These are phyloP conservation scores for Euphorbia neoarborescens DNA, from an alignment of 441 rosid genomes.

Conservation along the genomic window DNA sequence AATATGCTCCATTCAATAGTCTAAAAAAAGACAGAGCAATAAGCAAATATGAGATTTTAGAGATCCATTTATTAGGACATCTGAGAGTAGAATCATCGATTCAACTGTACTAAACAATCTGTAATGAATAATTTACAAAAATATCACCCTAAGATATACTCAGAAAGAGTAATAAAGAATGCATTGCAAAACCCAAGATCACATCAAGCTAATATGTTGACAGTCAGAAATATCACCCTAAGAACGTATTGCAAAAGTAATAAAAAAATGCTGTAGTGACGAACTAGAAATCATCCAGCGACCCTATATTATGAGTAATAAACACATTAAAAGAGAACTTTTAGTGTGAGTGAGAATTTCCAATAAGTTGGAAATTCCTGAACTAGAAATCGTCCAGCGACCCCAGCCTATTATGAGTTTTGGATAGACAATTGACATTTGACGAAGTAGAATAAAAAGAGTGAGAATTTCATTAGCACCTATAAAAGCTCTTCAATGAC, in stretches of 20 bases:
- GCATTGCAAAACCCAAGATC: no score
- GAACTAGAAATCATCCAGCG: no score
- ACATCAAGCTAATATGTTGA: no score
- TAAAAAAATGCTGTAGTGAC: no score
- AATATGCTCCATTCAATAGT: not conserved
- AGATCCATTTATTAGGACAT: not conserved
- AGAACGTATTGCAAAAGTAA: no score
- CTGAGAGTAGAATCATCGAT: not conserved
- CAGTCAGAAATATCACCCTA: no score
- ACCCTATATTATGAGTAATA: no score
- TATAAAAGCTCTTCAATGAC: slow-evolving; percentile 95
- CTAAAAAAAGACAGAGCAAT: not conserved
- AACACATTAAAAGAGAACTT: no score
- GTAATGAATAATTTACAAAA: no score
- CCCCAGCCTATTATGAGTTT: not conserved
- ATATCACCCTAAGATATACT: no score
- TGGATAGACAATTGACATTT: not conserved
- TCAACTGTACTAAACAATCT: not conserved
- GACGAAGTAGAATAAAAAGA: not conserved
- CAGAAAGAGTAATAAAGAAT: no score
- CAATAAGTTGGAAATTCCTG: not conserved
- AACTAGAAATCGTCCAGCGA: not conserved
- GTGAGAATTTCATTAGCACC: slow-evolving; percentile 27
- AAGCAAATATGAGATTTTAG: not conserved
- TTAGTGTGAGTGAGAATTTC: not conserved